These are phyloP conservation scores for Zymoseptoria pseudotritici DNA, from an alignment of 2,329 filamentous ascomycete genomes.

Conservation along the genomic window DNA sequence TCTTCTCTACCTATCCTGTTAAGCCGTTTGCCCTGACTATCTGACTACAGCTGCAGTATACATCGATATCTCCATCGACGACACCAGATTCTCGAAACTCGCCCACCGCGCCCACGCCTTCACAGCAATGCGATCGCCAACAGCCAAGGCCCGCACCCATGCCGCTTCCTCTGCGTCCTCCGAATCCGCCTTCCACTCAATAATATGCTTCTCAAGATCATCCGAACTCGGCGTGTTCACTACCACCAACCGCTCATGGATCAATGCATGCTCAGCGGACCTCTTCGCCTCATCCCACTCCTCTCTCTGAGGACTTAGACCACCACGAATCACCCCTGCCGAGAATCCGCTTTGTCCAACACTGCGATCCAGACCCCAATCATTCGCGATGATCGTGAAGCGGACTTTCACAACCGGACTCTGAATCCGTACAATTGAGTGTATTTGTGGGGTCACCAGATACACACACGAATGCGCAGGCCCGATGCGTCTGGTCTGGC, in stretches of 20 bases:
- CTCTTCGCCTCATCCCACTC: constrained; percentile 20
- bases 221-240: neutral
- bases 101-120: neutral
- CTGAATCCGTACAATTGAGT: neutral
- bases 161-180: neutral
- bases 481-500: neutral
- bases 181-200: neutral
- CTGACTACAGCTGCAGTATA: neutral
- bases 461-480: neutral
- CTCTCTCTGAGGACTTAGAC: constrained; percentile 32
- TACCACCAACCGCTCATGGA: neutral
- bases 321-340: constrained; percentile 32
- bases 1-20: neutral
- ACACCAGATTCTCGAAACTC: neutral
- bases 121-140: neutral
- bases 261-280: neutral
- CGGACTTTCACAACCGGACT: neutral
- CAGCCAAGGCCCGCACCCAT: neutral
- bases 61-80: neutral
- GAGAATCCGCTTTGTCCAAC: constrained; percentile 36
- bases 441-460: neutral
- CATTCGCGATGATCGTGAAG: constrained; percentile 5
- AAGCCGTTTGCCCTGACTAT: neutral
- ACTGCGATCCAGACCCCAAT: constrained; percentile 25
- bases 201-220: neutral